Base-by-base conservation (phyloP, 441 rosid genomes). In the Pelargonium cotyledonis region DNA sequence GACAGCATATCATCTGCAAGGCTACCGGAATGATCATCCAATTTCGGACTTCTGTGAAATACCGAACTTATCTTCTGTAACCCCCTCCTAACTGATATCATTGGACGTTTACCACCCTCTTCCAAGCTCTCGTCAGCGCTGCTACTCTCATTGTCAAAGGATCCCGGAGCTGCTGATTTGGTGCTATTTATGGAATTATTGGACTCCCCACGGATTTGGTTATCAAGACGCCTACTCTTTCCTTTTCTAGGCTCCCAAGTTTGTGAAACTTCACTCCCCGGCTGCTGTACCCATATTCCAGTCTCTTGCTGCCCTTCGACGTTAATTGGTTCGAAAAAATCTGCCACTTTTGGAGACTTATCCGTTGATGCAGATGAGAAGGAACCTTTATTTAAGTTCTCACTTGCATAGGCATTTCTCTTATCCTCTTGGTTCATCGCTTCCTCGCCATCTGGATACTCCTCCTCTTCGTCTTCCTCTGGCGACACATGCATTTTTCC, bases 211-310 rank as follows among this genome's bases (percentile, higher is more conserved):
- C 4, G 80, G 67, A 86, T 74, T 76, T 78, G 66, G 60, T 75
- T 85, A 66, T 89, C 96, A 0, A 70, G 49, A 70, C 78, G 77
- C 82, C 86, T 72, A 63, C 55, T 78, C 80, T 86, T 95, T 55
- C 96, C 91, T 83, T 89, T 95, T 70, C 98, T 85, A 10, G 92
- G 96, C 71, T 88, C 84, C 98, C 98, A 86, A 66, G 80, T 85
- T 75, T 83, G 95, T 16, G 81, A 72, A 70, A 89, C 89, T 67
- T 89, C 97, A 70, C 81, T 84, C 72, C 97, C 98, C 0, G 98
- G 95, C 73, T 80, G 90, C 78, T 87, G 90, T 15, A 89, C 78
- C 98, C 99, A 95, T 11, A 95, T 68, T 46, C 96, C 97, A 7
- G 91, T 85, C 76, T 81, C 81, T 26, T 75, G 67, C 79, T 83